Evolutionary conservation across 495 filamentous ascomycete genomes (phyloP).

Genomic region (Penicillium paxilli): DNA sequence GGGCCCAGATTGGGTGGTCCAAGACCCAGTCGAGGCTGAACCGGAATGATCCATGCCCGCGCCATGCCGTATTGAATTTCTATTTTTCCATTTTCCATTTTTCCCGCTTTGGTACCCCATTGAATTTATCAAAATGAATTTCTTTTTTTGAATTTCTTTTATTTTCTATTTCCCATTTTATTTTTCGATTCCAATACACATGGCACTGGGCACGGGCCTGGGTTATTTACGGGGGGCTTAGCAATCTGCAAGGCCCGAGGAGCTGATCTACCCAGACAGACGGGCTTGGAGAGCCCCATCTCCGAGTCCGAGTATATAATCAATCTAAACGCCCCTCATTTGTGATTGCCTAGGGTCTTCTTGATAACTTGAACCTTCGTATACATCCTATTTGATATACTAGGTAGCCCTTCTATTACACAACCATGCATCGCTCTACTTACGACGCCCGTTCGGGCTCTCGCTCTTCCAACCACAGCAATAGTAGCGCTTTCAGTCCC

Average conservation of each 20-base stretch:
- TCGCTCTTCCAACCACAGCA: conserved; percentile 66
- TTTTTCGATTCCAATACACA: conserved; percentile 5
- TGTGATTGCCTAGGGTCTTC: neutral
- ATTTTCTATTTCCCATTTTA: neutral
- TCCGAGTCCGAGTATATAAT: conserved; percentile 32
- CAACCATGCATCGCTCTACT: conserved; percentile 36
- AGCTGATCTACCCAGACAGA: conserved; percentile 28
- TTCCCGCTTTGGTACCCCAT: neutral
- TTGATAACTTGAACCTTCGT: no score
- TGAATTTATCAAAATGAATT: no score
- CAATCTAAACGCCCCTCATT: conserved; percentile 13
- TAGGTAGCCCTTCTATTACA: neutral
- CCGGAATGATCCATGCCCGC: conserved; percentile 18
- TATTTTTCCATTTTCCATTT: neutral
- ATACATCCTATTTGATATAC: neutral
- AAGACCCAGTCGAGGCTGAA: conserved; percentile 18
- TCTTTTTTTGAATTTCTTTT: neutral
- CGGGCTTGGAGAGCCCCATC: conserved; percentile 27
- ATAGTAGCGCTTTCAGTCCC: conserved; percentile 94
- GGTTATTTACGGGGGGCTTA: conserved; percentile 36
- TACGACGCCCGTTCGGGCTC: conserved; percentile 43
- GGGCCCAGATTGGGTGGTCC: conserved; percentile 18
- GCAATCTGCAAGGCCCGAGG: conserved; percentile 28
- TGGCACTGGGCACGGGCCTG: conserved; percentile 30
- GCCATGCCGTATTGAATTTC: conserved; percentile 3